Evolutionary conservation across 2,329 filamentous ascomycete genomes (phyloP).

Genomic region (Cephalotrichum gorgonifer): DNA sequence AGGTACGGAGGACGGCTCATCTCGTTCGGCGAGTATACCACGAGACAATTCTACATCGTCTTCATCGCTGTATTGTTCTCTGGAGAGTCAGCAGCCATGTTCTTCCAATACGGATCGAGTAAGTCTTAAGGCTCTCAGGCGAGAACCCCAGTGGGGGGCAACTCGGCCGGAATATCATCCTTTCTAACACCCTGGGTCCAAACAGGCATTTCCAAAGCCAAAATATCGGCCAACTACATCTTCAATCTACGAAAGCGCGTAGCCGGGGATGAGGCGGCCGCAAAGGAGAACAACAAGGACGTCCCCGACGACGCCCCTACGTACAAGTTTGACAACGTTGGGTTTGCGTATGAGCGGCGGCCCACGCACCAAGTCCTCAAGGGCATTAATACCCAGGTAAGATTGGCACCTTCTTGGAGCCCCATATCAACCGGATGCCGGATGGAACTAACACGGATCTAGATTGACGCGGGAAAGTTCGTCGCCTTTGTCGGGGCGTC

Average conservation of each 20-base stretch:
- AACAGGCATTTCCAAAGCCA: conserved; percentile 34
- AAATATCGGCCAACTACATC: conserved; percentile 36
- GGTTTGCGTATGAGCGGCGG: conserved; percentile 46
- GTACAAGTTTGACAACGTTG: conserved; percentile 38
- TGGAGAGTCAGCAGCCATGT: conserved; percentile 25
- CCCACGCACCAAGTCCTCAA: conserved; percentile 22
- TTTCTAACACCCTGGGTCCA: not conserved
- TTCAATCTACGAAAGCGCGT: conserved; percentile 25
- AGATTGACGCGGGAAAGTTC: conserved; percentile 34
- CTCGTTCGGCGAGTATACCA: conserved; percentile 32
- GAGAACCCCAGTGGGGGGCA: not conserved
- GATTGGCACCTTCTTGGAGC: not conserved
- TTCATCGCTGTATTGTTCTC: conserved; percentile 39
- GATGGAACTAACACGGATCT: not conserved
- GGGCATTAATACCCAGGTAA: conserved; percentile 23
- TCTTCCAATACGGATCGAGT: conserved; percentile 37
- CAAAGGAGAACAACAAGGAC: conserved; percentile 6
- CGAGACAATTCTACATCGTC: conserved; percentile 35
- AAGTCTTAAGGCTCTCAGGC: not conserved
- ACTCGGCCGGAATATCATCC: not conserved
- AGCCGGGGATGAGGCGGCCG: conserved; percentile 18
- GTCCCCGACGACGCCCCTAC: conserved; percentile 17
- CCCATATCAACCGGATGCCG: not conserved
- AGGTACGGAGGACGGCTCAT: conserved; percentile 28
- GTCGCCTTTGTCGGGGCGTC: conserved; percentile 46